A percentile compares a stretch with the other conserved stretches of the same genome.
These are phyloP conservation scores for Pseudocercospora macadamiae DNA, from an alignment of 2,329 filamentous ascomycete genomes.

Conservation along the genomic window DNA sequence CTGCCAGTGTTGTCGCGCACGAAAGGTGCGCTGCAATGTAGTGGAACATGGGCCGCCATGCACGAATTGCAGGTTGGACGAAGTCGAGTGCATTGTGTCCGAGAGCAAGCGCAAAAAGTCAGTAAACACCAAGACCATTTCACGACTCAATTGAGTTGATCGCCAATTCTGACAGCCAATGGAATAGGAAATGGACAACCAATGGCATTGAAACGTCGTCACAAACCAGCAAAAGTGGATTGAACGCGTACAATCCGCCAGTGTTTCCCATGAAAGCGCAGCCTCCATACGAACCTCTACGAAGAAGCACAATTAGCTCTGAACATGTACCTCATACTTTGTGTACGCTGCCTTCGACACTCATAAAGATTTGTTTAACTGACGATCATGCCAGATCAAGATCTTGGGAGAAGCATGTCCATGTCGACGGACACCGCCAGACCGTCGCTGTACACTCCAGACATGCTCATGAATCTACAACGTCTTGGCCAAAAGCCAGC, in stretches of 20 bases:
- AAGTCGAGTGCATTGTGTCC: conserved; percentile 69
- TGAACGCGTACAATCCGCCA: conserved; percentile 26
- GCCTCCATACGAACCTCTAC: conserved; percentile 37
- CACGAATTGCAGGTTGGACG: conserved; percentile 82
- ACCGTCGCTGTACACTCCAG: conserved; percentile 32
- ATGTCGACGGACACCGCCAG: conserved; percentile 22
- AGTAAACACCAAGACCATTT: conserved; percentile 44
- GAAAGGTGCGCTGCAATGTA: conserved; percentile 93
- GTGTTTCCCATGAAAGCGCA: conserved; percentile 37
- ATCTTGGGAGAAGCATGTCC: conserved; percentile 30
- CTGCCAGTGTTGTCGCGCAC: conserved; percentile 82
- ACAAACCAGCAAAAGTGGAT: conserved; percentile 23
- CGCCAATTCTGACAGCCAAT: conserved; percentile 1
- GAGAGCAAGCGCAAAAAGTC: conserved; percentile 85
- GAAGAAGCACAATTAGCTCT: conserved; percentile 22
- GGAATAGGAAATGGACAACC: conserved; percentile 40
- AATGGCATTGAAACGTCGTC: conserved; percentile 29
- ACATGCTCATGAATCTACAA: conserved; percentile 37
- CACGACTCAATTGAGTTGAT: background rate
- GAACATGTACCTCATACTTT: conserved; percentile 65
- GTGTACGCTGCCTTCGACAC: conserved; percentile 53
- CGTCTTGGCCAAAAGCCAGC: conserved; percentile 31
- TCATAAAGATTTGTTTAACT: conserved; percentile 7
- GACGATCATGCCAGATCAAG: conserved; percentile 32
- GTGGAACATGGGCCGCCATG: conserved; percentile 83